Percentiles rank a stretch among this genome's conserved stretches.
Conservation (phyloP, 2,329 filamentous ascomycete species). For the Cryphonectria japonica region DNA sequence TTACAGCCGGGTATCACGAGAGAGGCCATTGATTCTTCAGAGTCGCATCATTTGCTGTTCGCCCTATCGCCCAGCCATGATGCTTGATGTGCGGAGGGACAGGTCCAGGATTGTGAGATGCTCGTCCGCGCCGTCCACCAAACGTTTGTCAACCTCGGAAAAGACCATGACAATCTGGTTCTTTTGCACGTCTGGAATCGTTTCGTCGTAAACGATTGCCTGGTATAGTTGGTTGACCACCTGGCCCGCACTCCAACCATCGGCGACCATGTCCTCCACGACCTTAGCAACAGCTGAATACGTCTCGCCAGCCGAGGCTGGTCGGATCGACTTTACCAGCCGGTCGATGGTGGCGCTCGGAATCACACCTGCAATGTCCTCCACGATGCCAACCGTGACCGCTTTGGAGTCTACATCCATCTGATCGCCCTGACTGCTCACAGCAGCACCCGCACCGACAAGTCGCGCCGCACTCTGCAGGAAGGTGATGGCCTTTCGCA, state of each 20-base stretch:
- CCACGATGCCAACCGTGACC: conserved; percentile 78
- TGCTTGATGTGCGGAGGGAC: conserved; percentile 76
- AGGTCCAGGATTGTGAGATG: conserved; percentile 90
- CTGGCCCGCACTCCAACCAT: conserved; percentile 95
- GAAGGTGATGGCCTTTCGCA: conserved; percentile 95
- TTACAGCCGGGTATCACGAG: conserved; percentile 9
- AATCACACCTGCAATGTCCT: conserved; percentile 96
- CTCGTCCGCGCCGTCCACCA: conserved; percentile 94
- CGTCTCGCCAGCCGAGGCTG: conserved; percentile 62
- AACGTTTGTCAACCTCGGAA: conserved; percentile 90
- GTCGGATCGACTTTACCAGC: conserved; percentile 77
- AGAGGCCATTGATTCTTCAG: background rate
- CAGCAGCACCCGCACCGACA: conserved; percentile 67
- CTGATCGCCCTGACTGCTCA: conserved; percentile 52
- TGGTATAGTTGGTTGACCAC: conserved; percentile 81
- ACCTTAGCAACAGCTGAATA: conserved; percentile 78
- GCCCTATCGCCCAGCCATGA: conserved; percentile 57
- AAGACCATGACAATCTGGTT: conserved; percentile 88
- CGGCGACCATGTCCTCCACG: conserved; percentile 89
- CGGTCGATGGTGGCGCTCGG: conserved; percentile 72
- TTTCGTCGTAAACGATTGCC: conserved; percentile 79
- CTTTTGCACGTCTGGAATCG: conserved; percentile 82
- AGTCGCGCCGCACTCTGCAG: conserved; percentile 91
- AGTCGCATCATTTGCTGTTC: background rate
- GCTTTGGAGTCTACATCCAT: conserved; percentile 63